A percentile compares a stretch with the other conserved stretches of the same genome.
Evolutionary conservation across 1,284 basidiomycete species (phyloP).

Genomic region (Ceratobasidium sp.): DNA sequence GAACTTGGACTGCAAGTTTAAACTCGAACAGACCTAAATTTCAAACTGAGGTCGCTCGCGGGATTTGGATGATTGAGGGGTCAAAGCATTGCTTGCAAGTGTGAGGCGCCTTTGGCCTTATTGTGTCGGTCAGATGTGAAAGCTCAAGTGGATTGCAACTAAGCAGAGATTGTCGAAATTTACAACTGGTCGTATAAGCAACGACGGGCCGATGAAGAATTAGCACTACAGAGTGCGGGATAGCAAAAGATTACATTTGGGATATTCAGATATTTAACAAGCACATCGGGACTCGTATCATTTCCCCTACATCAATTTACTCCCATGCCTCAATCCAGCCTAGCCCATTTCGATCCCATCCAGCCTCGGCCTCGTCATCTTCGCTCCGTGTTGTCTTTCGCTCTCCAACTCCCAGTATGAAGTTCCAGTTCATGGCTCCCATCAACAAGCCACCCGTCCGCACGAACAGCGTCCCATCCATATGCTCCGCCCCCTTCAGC

Average conservation of each 20-base stretch:
- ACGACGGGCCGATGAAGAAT: too few species aligned
- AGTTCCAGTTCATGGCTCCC: constrained; percentile 4
- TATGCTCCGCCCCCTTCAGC: constrained; percentile 36
- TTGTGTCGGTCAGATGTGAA: too few species aligned
- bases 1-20: too few species aligned
- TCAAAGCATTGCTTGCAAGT: too few species aligned
- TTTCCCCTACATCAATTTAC: not conserved
- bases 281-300: not conserved
- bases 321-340: constrained; percentile 25
- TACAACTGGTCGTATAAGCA: too few species aligned
- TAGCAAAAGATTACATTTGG: not conserved
- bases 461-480: constrained; percentile 49
- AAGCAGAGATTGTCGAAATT: too few species aligned
- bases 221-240: too few species aligned
- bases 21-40: too few species aligned
- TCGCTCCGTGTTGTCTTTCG: not conserved
- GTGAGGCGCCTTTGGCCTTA: too few species aligned
- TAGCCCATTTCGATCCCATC: constrained; percentile 20
- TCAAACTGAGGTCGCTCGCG: too few species aligned
- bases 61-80: too few species aligned
- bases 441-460: constrained; percentile 45
- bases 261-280: not conserved
- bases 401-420: not conserved
- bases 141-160: too few species aligned
- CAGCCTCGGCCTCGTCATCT: constrained; percentile 16